Conservation (phyloP, 2,329 filamentous ascomycete species). For the Myriosclerotinia duriaeana region DNA sequence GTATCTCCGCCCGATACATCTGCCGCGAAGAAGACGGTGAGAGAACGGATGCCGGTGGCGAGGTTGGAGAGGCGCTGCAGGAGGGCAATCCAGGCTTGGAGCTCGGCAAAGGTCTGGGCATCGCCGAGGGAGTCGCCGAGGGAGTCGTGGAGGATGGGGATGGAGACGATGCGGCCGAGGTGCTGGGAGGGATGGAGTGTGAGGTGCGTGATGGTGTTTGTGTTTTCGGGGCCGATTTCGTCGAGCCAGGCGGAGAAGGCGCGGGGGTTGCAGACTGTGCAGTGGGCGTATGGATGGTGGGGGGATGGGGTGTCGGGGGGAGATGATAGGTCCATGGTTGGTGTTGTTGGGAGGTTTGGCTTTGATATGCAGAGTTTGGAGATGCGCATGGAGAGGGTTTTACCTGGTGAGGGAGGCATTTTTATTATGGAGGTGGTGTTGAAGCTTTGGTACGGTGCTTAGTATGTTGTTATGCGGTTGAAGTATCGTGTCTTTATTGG, state of each 20-base stretch:
- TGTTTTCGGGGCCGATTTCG: background rate
- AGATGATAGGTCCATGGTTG: background rate
- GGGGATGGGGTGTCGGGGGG: background rate
- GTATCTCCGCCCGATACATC: background rate
- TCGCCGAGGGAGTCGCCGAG: conserved; percentile 11
- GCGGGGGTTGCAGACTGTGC: background rate
- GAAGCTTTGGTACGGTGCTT: background rate
- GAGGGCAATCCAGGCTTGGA: background rate
- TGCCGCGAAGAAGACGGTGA: background rate
- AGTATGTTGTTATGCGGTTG: background rate
- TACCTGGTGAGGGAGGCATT: background rate
- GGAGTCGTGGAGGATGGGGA: background rate
- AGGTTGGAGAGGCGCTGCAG: background rate
- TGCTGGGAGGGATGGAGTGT: background rate
- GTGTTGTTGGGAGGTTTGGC: background rate
- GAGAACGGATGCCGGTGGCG: background rate
- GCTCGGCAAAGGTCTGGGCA: background rate
- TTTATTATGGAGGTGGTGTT: background rate
- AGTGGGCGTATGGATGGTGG: too few species aligned
- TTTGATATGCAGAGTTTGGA: background rate
- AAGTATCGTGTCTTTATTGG: too few species aligned
- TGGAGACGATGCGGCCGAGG: background rate
- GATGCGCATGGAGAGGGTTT: background rate
- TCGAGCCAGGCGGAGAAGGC: conserved; percentile 3
- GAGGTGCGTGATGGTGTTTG: background rate